Conservation (phyloP, 1,284 basidiomycete genomes). For the Ganoderma lingzhi region DNA sequence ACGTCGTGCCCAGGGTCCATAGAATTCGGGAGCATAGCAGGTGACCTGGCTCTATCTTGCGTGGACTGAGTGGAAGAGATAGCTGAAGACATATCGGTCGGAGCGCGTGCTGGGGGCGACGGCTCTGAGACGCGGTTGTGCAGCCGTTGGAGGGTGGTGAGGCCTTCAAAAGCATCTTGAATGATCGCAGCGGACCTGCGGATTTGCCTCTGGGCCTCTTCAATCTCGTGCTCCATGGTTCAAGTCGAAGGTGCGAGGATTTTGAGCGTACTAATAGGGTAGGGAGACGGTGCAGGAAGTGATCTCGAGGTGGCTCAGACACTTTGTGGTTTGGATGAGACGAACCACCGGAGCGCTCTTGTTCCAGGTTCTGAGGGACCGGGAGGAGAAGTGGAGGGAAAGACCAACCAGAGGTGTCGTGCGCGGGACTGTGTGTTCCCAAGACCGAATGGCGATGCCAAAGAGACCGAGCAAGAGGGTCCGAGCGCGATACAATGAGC, state of each 20-base stretch:
- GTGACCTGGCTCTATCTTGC: neutral
- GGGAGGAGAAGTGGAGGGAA: neutral
- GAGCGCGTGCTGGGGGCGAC: slow-evolving; percentile 1
- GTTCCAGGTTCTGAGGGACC: neutral
- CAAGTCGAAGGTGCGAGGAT: slow-evolving; percentile 6
- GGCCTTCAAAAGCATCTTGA: slow-evolving; percentile 28
- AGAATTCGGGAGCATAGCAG: slow-evolving; percentile 2
- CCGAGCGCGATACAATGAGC: neutral
- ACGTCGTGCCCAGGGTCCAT: slow-evolving; percentile 43
- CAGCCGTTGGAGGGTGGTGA: slow-evolving; percentile 21
- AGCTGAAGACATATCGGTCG: slow-evolving; percentile 3
- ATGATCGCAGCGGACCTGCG: slow-evolving; percentile 27
- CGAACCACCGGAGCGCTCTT: neutral
- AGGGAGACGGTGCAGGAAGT: neutral
- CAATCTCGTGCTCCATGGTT: slow-evolving; percentile 28
- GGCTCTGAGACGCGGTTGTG: slow-evolving; percentile 24
- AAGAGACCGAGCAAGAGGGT: slow-evolving; percentile 1
- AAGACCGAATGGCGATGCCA: neutral
- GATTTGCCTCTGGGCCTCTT: slow-evolving; percentile 30
- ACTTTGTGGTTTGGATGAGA: neutral
- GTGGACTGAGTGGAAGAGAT: neutral
- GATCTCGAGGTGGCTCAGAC: neutral
- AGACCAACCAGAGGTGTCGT: neutral
- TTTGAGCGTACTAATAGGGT: neutral
- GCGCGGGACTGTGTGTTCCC: neutral